Percentiles rank a stretch among this genome's conserved stretches.
Evolutionary conservation across 768 basidiomycete species (phyloP).

Genomic region (Ramaria rubella): DNA sequence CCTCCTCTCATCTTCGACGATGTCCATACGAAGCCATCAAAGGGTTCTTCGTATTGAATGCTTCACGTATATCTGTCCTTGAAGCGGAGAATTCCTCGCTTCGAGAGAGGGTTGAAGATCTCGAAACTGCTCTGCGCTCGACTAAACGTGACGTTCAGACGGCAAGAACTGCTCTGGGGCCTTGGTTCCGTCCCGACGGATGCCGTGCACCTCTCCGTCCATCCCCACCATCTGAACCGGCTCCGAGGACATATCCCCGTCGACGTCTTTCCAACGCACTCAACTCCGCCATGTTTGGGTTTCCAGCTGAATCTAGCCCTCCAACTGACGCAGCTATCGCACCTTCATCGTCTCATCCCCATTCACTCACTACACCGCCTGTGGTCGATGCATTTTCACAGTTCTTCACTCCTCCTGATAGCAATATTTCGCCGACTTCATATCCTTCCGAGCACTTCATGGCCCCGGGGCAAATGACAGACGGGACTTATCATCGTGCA

Average conservation of each 20-base stretch:
- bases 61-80: conserved; percentile 30
- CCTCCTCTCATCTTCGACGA: conserved; percentile 30
- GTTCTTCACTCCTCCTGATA: conserved; percentile 12
- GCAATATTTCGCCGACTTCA: background rate
- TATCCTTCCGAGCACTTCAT: background rate
- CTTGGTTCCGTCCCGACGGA: conserved; percentile 45
- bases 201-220: conserved; percentile 1
- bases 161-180: conserved; percentile 55
- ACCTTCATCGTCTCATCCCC: background rate
- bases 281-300: conserved; percentile 8
- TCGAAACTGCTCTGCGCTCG: conserved; percentile 49
- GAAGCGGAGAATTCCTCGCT: conserved; percentile 61
- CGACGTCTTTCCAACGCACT: conserved; percentile 3
- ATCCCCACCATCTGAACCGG: background rate
- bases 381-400: conserved; percentile 2
- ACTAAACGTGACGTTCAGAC: conserved; percentile 51
- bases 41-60: conserved; percentile 47
- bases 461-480: background rate
- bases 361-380: background rate
- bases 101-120: conserved; percentile 46
- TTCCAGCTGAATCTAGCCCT: background rate
- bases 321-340: background rate
- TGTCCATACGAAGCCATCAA: conserved; percentile 60
- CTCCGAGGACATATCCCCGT: conserved; percentile 1
- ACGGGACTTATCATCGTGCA: conserved; percentile 7